Conservation (phyloP, 2,329 filamentous ascomycete species). For the Colletotrichum viniferum region DNA sequence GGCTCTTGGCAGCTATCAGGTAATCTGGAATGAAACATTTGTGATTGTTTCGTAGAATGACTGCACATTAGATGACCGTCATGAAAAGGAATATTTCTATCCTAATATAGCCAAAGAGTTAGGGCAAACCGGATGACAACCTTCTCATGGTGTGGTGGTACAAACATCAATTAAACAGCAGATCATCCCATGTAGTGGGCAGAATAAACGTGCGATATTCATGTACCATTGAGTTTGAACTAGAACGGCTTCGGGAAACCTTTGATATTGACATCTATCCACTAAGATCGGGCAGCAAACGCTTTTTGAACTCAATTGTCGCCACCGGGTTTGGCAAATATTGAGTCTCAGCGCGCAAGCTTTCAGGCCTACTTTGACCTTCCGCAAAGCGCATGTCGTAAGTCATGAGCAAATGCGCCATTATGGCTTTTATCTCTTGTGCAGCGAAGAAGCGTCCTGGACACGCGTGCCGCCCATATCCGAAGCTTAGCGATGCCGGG, state of each 20-base stretch:
- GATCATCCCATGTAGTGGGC: neutral
- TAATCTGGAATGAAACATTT: accelerated
- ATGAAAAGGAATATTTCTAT: neutral
- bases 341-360: neutral
- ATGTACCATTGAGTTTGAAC: neutral
- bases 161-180: neutral
- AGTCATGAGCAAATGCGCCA: neutral
- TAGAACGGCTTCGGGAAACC: neutral
- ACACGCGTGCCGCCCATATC: neutral
- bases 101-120: neutral
- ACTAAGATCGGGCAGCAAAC: neutral
- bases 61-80: neutral
- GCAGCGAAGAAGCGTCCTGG: neutral
- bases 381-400: neutral
- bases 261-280: neutral
- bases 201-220: neutral
- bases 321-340: neutral
- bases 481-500: neutral
- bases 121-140: neutral
- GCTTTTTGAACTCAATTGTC: neutral
- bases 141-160: neutral
- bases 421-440: neutral
- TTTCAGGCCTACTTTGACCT: neutral
- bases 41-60: neutral
- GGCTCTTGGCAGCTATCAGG: accelerated